Conservation (phyloP, 2,329 filamentous ascomycete species). For the Aspergillus sergii region DNA sequence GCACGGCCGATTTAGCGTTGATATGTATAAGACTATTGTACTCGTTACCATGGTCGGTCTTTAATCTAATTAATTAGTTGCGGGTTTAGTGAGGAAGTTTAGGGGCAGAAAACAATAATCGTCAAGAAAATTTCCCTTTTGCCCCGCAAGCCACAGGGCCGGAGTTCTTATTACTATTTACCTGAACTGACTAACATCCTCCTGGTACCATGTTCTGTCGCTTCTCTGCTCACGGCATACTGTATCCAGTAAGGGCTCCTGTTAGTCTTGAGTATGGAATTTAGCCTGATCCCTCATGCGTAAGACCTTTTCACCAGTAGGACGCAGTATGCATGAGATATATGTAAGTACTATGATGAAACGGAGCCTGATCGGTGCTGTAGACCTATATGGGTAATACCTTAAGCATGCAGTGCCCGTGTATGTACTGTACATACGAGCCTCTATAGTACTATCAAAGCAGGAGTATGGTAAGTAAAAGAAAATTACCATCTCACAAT, state of each 20-base stretch:
- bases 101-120: background rate
- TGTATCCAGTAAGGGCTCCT: background rate
- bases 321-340: background rate
- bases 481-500: background rate
- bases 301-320: background rate
- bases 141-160: background rate
- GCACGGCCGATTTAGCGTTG: conserved; percentile 3
- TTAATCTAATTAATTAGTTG: conserved; percentile 1
- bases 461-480: background rate
- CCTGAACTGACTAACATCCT: background rate
- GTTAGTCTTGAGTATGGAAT: background rate
- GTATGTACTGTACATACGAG: background rate
- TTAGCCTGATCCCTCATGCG: background rate
- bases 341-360: background rate
- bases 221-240: background rate
- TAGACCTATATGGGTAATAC: background rate
- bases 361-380: background rate
- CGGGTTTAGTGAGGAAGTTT: background rate
- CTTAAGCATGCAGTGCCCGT: too few species aligned
- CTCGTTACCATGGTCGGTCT: background rate
- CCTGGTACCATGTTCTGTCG: background rate
- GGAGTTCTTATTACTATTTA: background rate
- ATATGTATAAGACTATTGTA: conserved; percentile 1
- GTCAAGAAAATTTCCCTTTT: background rate
- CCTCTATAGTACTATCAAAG: too few species aligned